Base-by-base conservation (phyloP, 768 basidiomycete species). In the Sporobolomyces roseus region DNA sequence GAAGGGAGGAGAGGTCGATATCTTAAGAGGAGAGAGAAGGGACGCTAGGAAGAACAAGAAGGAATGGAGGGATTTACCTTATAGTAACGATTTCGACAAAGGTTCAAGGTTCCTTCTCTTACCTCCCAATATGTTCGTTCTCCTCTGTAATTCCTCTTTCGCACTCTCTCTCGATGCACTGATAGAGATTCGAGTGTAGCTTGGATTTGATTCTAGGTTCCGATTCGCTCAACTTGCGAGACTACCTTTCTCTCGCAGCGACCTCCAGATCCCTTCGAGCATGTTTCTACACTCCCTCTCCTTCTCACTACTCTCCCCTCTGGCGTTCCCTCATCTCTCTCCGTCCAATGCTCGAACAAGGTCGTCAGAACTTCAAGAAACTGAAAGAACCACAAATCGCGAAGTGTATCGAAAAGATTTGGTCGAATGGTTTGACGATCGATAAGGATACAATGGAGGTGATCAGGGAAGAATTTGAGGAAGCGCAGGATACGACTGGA, bases 191-290 rank as follows among this genome's bases (percentile, higher is more conserved):
- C 29, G 35, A 27, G 4, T 7, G 35, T 56, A 65, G 64, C 14
- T 49, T 65, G 33, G 64, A 65, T 30, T 23, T 4, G 17, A 41
- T 65, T 50, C 64, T 65, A 35, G 19, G 16, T 13, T 35, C 49
- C 17, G 48, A 49, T 2, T 3, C 56, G 12, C 64, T 65, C 64
- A 59, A 43, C 41, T 54, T 65, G 19, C 48, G 64, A 25, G 56
- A 65, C 30, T 56, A 65, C 36, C 56, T 65, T 49, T 27, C 64
- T 30, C 64, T 65, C 64, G 64, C 64, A 38, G 56, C 45, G 3
- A 49, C 56, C 41, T 66, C 45, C 27, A 58, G 65, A 30, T 33
- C 41, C 27, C 65, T 66, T 48, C 65, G 65, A 30, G 51, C 58
- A 2, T 48, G 51, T 49, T 66, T 60, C 65, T 65, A 65, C 64